Percentiles rank a stretch among this genome's conserved stretches.
Evolutionary conservation across 495 filamentous ascomycete genomes (phyloP).

Genomic region (Hypoxylon rickii): DNA sequence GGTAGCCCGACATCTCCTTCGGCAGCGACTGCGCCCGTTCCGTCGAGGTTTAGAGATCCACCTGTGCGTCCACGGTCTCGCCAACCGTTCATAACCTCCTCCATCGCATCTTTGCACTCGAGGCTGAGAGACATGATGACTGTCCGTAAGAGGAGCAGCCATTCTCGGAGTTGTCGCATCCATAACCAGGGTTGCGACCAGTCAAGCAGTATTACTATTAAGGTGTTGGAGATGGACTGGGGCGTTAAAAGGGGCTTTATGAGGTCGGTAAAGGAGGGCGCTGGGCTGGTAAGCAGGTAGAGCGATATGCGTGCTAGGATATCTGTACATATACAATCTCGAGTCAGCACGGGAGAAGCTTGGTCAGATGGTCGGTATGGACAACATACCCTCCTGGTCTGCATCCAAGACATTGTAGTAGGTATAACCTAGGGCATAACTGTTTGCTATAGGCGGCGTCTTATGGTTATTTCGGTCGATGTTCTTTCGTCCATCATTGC

Average conservation of each 20-base stretch:
- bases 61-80: constrained; percentile 61
- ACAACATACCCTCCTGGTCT: constrained; percentile 79
- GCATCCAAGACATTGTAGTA: constrained; percentile 94
- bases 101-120: constrained; percentile 78
- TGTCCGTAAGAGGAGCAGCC: constrained; percentile 79
- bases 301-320: constrained; percentile 89
- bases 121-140: constrained; percentile 75
- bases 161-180: constrained; percentile 83
- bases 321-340: constrained; percentile 64
- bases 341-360: constrained; percentile 11
- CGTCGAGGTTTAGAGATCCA: constrained; percentile 53
- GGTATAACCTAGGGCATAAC: constrained; percentile 91
- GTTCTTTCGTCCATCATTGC: constrained; percentile 63
- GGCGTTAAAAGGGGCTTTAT: constrained; percentile 85
- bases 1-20: constrained; percentile 72
- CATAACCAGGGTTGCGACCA: constrained; percentile 94
- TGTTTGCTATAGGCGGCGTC: constrained; percentile 84
- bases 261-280: constrained; percentile 79
- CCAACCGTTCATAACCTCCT: constrained; percentile 75
- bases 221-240: constrained; percentile 81
- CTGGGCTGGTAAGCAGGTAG: constrained; percentile 84
- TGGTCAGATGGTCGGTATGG: neutral
- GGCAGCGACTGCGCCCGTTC: constrained; percentile 48
- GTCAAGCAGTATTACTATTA: constrained; percentile 86
- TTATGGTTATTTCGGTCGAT: constrained; percentile 62